Evolutionary conservation across 1,284 basidiomycete genomes (phyloP).

Genomic region (Erythrobasidium hasegawianum): DNA sequence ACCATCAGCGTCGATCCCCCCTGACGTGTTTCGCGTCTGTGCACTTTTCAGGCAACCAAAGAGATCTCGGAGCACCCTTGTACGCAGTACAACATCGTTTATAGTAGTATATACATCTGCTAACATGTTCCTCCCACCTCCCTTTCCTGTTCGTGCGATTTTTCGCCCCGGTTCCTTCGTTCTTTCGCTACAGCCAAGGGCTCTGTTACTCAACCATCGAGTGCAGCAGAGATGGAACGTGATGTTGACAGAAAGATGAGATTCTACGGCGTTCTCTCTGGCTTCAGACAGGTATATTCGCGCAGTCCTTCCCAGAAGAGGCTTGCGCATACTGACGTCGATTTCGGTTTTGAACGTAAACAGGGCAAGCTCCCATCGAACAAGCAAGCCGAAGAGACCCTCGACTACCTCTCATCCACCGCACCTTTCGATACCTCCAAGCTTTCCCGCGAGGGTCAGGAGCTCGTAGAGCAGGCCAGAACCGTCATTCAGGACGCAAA

Average conservation of each 20-base stretch:
- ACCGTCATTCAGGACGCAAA: conserved; percentile 71
- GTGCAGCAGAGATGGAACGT: conserved; percentile 48
- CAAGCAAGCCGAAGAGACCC: conserved; percentile 66
- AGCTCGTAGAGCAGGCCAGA: conserved; percentile 68
- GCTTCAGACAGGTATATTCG: conserved; percentile 63
- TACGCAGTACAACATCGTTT: too few relatives aligned
- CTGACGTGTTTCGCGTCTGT: too few relatives aligned
- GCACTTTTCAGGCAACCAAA: too few relatives aligned
- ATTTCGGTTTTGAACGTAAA: background rate
- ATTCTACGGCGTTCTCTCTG: conserved; percentile 69
- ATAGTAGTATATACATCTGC: too few relatives aligned
- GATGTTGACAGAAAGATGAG: conserved; percentile 52
- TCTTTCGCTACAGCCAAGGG: conserved; percentile 43
- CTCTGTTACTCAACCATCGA: conserved; percentile 48
- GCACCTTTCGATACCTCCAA: conserved; percentile 64
- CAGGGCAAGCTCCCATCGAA: conserved; percentile 38
- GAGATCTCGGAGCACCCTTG: too few relatives aligned
- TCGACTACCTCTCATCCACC: conserved; percentile 64
- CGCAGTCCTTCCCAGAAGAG: background rate
- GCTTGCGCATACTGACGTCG: background rate
- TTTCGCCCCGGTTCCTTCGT: too few relatives aligned
- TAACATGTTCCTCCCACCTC: background rate
- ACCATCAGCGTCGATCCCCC: too few relatives aligned
- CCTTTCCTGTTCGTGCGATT: background rate
- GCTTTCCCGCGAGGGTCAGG: conserved; percentile 71